A percentile compares a stretch with the other conserved stretches of the same genome.
These are phyloP conservation scores for Zhuliangozyma parablackwelliae DNA, from an alignment of 1,139 yeast genomes.

Conservation along the genomic window DNA sequence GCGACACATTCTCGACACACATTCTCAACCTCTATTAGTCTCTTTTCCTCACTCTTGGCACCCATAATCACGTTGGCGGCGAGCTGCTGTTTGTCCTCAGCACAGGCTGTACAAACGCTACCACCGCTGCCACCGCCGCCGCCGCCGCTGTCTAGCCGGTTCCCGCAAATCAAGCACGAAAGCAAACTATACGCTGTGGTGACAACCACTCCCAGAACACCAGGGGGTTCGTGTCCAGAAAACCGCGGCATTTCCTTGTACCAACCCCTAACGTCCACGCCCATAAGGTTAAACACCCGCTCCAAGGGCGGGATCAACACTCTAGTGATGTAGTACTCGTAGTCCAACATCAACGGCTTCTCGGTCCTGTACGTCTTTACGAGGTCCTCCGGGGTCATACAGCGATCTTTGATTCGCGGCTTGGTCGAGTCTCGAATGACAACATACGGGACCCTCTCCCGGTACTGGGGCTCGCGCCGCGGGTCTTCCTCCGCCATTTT, in stretches of 20 bases:
- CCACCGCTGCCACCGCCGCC: no score
- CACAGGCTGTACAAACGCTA: conserved; percentile 21
- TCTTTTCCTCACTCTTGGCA: conserved; percentile 11
- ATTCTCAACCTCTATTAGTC: conserved; percentile 10
- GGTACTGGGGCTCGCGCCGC: conserved; percentile 78
- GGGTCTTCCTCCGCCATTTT: conserved; percentile 60
- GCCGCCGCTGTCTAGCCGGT: conserved; percentile 5
- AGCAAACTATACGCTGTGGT: conserved; percentile 9
- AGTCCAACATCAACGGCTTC: conserved; percentile 53
- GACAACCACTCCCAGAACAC: neutral
- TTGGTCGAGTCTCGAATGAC: conserved; percentile 67
- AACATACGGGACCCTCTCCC: conserved; percentile 83
- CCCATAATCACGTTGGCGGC: conserved; percentile 16
- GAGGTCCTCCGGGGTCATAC: conserved; percentile 74
- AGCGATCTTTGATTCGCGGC: conserved; percentile 68
- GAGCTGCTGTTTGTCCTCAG: conserved; percentile 15
- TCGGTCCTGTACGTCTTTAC: conserved; percentile 33
- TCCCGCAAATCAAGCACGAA: conserved; percentile 26
- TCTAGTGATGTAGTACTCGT: conserved; percentile 78
- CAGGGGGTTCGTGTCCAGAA: conserved; percentile 3
- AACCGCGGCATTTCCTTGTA: conserved; percentile 60
- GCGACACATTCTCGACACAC: conserved; percentile 26
- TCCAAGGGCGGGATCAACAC: conserved; percentile 87
- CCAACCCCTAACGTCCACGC: conserved; percentile 79
- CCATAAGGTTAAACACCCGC: conserved; percentile 74